phyloP scores from a whole-genome alignment of 805 yeast species.

The Yarrowia sp. region DNA sequence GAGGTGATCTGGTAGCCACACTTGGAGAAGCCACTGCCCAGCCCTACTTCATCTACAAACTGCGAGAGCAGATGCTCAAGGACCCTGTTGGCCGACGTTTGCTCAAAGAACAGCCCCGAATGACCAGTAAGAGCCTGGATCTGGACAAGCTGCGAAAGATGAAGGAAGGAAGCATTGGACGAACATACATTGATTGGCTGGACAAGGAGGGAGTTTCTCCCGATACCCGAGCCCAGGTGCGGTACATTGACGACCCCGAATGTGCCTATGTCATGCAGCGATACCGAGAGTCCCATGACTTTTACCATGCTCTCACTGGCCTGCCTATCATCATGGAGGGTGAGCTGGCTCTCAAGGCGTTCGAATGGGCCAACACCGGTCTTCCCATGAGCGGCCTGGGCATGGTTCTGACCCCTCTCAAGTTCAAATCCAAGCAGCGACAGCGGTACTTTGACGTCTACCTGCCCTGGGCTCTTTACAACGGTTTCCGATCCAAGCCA shows the following conservation, averaged over 20 bases:
- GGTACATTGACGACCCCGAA: constrained; percentile 86
- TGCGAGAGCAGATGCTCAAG: constrained; percentile 76
- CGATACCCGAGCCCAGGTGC: constrained; percentile 89
- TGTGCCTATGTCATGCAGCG: constrained; percentile 92
- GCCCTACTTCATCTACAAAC: constrained; percentile 63
- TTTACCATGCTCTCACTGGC: constrained; percentile 90
- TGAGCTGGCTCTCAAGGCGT: constrained; percentile 91
- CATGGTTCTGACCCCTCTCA: constrained; percentile 84
- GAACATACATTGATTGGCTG: constrained; percentile 81
- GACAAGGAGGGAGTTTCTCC: constrained; percentile 89
- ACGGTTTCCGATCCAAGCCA: constrained; percentile 75
- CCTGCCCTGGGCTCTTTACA: constrained; percentile 84
- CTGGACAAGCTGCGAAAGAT: constrained; percentile 63
- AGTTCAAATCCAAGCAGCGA: constrained; percentile 69
- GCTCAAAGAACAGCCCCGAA: constrained; percentile 79
- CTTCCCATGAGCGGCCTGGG: constrained; percentile 96
- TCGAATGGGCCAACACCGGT: constrained; percentile 90
- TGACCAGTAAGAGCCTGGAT: constrained; percentile 74
- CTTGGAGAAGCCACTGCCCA: constrained; percentile 89
- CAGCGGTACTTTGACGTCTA: constrained; percentile 70
- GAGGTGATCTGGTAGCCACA: constrained; percentile 53
- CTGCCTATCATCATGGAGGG: constrained; percentile 93
- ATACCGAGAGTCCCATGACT: constrained; percentile 96
- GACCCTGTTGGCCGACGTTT: constrained; percentile 80
- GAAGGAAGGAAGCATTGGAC: constrained; percentile 77